Evolutionary conservation across 2,329 filamentous ascomycete genomes (phyloP), one percentile per base, ranked within the genome.

Genomic region (Paracamarosporium sp.): DNA sequence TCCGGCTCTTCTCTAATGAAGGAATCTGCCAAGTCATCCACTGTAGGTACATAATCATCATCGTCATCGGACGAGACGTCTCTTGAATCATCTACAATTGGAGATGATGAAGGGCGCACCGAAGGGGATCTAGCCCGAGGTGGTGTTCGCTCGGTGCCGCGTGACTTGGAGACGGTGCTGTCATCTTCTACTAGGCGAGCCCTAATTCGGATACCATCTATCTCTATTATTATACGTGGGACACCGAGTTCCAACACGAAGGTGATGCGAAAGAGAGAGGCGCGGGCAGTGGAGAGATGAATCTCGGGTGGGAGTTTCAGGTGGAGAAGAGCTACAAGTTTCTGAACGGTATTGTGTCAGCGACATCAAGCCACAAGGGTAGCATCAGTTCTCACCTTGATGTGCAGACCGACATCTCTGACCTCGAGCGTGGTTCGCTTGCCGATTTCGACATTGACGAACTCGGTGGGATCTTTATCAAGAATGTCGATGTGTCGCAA

Each of bases 221-320:
- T 84, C 71, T 97, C 91, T 67, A 94, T 86, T 28, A 86, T 82
- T 72, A 98, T 96, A 27, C 92, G 89, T 65, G 90, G 93, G 52
- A 88, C 90, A 75, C 93, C 93, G 64, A 97, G 89, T 76, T 97
- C 92, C 73, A 95, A 89, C 12, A 94, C 92, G 50, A 98, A 85
- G 7, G 90, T 96, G 53, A 97, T 81, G 68, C 90, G 90, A 24
- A 98, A 85, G 6, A 90, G 82, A 2, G 90, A 80, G 51, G 97
- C 87, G 63, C 88, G 88, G 55, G 94, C 93, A 72, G 87, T 89
- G 51, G 86, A 85, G 12, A 97, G 81, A 59, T 86, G 83, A 70
- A 95, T 86, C 5, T 86, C 85, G 1, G 88, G 79, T 0, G 93
- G 93, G 3, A 76, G 64, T 41, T 73, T 72, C 33, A 97, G 86